A percentile compares a stretch with the other conserved stretches of the same genome.
These are phyloP conservation scores for Marasmius tenuissimus DNA, from an alignment of 1,284 basidiomycete genomes.

Conservation along the genomic window DNA sequence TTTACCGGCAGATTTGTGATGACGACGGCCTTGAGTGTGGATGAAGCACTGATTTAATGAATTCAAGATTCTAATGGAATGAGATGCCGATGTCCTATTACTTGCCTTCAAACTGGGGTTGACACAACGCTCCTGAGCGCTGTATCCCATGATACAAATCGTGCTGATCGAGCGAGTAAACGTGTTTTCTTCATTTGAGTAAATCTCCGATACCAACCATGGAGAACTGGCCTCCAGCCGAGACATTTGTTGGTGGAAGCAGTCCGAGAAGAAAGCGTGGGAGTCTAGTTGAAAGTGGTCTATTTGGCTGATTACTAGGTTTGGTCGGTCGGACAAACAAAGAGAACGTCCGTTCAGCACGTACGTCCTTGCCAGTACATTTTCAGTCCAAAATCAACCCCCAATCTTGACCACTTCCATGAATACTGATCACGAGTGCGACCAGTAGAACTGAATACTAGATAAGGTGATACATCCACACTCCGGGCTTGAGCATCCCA, in stretches of 20 bases:
- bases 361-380: too few species aligned
- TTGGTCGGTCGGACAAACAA: not conserved
- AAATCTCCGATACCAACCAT: not conserved
- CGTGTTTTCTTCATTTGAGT: not conserved
- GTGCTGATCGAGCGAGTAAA: not conserved
- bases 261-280: too few species aligned
- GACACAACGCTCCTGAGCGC: not conserved
- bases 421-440: too few species aligned
- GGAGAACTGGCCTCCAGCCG: too few species aligned
- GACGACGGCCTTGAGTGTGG: not conserved
- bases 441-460: not conserved
- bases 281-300: not conserved
- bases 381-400: not conserved
- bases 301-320: not conserved
- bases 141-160: not conserved
- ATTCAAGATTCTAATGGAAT: not conserved
- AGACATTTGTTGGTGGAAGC: too few species aligned
- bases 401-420: not conserved
- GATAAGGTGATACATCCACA: not conserved
- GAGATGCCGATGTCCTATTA: not conserved
- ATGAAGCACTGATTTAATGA: not conserved
- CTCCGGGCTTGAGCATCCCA: not conserved
- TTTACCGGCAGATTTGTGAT: not conserved
- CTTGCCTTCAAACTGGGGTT: not conserved
- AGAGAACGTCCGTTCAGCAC: not conserved